Percentiles rank a stretch among this genome's conserved stretches.
Conservation (phyloP, 345 rosid genomes). For the Pugionium dolabratum region DNA sequence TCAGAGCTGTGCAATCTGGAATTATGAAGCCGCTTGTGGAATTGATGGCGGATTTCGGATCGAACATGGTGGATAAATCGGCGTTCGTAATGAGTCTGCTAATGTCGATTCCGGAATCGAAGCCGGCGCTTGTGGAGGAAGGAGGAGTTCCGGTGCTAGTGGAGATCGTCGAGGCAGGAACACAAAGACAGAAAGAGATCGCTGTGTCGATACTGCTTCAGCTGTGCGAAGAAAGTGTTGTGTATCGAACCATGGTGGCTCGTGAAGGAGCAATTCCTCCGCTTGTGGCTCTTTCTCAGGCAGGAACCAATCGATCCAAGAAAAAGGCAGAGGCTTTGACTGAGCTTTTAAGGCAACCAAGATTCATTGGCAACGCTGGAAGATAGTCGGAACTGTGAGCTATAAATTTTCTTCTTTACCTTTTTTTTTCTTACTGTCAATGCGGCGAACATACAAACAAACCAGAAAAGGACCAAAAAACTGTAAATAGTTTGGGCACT, state of each 20-base stretch:
- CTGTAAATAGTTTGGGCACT: conserved; percentile 36
- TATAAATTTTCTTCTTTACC: neutral
- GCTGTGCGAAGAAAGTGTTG: conserved; percentile 69
- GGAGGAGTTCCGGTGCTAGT: conserved; percentile 91
- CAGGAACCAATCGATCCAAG: conserved; percentile 86
- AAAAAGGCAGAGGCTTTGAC: conserved; percentile 81
- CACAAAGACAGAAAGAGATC: conserved; percentile 87
- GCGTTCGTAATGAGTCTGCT: conserved; percentile 65
- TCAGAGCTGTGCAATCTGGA: conserved; percentile 74
- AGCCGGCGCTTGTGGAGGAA: conserved; percentile 72
- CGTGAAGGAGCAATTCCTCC: conserved; percentile 98
- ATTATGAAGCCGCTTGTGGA: conserved; percentile 89
- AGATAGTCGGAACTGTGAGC: conserved; percentile 50
- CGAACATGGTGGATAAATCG: conserved; percentile 96
- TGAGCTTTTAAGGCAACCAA: conserved; percentile 83
- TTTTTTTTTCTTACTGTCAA: neutral
- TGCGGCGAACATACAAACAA: conserved; percentile 20
- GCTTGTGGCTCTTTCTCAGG: conserved; percentile 76
- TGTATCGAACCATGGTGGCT: conserved; percentile 68
- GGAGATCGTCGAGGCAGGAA: conserved; percentile 84
- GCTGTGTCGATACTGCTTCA: conserved; percentile 65
- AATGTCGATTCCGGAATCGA: conserved; percentile 63
- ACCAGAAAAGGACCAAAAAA: neutral
- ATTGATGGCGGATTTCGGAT: conserved; percentile 90
- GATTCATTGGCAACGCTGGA: conserved; percentile 69